These are phyloP conservation scores for Xylariaceae sp. DNA, from an alignment of 2,329 filamentous ascomycete genomes.

Conservation along the genomic window DNA sequence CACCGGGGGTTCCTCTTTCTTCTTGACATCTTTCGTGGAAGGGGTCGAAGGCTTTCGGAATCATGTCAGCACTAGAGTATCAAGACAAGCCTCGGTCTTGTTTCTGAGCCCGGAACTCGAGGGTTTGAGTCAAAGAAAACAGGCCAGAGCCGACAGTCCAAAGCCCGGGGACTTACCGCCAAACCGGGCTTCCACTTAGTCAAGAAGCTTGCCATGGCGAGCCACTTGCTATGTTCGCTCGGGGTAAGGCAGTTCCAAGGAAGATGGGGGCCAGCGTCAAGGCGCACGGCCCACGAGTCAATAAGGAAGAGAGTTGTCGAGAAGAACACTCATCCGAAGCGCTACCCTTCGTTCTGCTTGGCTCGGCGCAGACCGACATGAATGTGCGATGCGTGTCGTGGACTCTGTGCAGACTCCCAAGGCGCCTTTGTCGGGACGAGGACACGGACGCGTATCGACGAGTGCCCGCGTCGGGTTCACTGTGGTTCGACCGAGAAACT, in stretches of 20 bases:
- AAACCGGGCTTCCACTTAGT: slow-evolving; percentile 53
- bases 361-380: slow-evolving; percentile 6
- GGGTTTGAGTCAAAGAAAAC: slow-evolving; percentile 1
- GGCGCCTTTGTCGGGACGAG: slow-evolving; percentile 2
- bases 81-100: neutral
- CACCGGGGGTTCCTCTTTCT: slow-evolving; percentile 53
- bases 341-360: slow-evolving; percentile 14
- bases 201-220: slow-evolving; percentile 52
- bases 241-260: slow-evolving; percentile 2
- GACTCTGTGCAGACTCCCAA: slow-evolving; percentile 8
- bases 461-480: neutral
- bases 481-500: neutral
- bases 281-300: slow-evolving; percentile 25
- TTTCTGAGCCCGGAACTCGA: neutral
- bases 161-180: slow-evolving; percentile 42
- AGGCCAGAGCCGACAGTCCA: slow-evolving; percentile 4
- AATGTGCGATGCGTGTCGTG: slow-evolving; percentile 1
- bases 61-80: slow-evolving; percentile 25
- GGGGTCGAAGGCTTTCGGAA: slow-evolving; percentile 39
- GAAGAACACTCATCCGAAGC: slow-evolving; percentile 26
- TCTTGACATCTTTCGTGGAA: slow-evolving; percentile 45
- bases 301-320: slow-evolving; percentile 15
- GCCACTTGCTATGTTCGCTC: neutral
- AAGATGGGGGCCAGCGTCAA: slow-evolving; percentile 23
- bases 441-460: neutral